Conservation (phyloP, 1,284 basidiomycete genomes). For the Schizophyllum commune region DNA sequence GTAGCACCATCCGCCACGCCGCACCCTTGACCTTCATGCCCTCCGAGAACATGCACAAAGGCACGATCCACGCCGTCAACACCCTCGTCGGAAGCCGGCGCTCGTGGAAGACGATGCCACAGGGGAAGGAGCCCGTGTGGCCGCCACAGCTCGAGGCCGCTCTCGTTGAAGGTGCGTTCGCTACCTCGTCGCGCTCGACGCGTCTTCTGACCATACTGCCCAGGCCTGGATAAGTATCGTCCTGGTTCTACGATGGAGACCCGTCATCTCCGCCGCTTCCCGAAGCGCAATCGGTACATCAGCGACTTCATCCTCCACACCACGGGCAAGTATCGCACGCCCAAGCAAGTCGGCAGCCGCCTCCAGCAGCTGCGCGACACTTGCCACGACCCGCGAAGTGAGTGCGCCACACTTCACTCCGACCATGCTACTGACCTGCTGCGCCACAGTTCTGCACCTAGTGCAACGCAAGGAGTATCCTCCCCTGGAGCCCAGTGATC, state of each 20-base stretch:
- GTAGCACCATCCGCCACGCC: neutral
- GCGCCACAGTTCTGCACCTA: neutral
- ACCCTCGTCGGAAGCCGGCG: conserved; percentile 29
- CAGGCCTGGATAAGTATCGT: conserved; percentile 43
- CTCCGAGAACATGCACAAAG: neutral
- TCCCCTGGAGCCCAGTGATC: neutral
- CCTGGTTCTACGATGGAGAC: conserved; percentile 36
- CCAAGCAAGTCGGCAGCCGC: conserved; percentile 54
- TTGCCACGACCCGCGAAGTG: conserved; percentile 40
- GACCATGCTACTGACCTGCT: conserved; percentile 1
- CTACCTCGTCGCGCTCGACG: neutral
- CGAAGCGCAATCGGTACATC: conserved; percentile 48
- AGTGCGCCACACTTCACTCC: conserved; percentile 12
- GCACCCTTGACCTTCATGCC: neutral
- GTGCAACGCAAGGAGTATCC: neutral
- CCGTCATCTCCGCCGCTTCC: conserved; percentile 40
- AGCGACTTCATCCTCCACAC: conserved; percentile 41
- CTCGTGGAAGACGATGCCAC: conserved; percentile 48
- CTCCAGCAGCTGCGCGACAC: conserved; percentile 52
- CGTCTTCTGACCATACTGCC: neutral
- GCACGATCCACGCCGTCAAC: conserved; percentile 29
- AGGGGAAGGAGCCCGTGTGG: conserved; percentile 47
- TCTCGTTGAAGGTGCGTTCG: conserved; percentile 41
- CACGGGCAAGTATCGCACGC: conserved; percentile 40
- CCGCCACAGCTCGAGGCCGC: conserved; percentile 45